Base-by-base conservation (phyloP, 2,329 filamentous ascomycete species). In the Trichophaea hybrida region DNA sequence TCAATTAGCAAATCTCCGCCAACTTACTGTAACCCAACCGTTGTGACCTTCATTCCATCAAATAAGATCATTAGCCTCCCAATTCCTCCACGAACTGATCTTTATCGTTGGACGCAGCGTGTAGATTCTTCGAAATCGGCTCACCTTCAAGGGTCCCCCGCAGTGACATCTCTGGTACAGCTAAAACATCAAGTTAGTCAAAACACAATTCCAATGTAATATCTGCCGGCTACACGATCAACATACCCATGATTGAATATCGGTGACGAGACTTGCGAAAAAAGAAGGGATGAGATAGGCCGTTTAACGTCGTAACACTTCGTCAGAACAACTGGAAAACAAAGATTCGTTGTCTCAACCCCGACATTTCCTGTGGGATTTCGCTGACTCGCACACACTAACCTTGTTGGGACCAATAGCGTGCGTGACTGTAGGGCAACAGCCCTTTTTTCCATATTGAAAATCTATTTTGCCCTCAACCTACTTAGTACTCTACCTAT, bases 91-190 rank as follows among this genome's bases (percentile, higher is more conserved):
- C 24, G 12, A 17, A 56, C 43, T 50, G 38, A 52, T 15, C 31
- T 49, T 44, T 17, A 7, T 15, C n/a, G n/a, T 35, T 37, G 51
- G 32, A 34, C n/a, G 24, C n/a, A 13, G 8, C n/a, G n/a, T 54
- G 34, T 35, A 34, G 32, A 40, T 15, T 37, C 40, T 33, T 31
- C 37, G 32, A 32, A 63, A 53, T 24, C 52, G 34, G 32, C 46
- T 59, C 38, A 68, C 67, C 67, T 67, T 68, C 67, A 64, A 68
- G 61, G 61, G 67, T 68, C 61, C 67, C 67, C 59, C 67, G 67
- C 63, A 68, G 65, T 59, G 67, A 62, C 67, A 65, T 64, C 60
- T 64, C 50, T 12, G 50, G 57, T 53, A 60, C 59, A 64, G 64
- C 64, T 57, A 38, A 43, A 43, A 15, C 38, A 43, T 32, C 15